Evolutionary conservation across 768 basidiomycete species (phyloP).

Genomic region (Wakefieldia striispora): DNA sequence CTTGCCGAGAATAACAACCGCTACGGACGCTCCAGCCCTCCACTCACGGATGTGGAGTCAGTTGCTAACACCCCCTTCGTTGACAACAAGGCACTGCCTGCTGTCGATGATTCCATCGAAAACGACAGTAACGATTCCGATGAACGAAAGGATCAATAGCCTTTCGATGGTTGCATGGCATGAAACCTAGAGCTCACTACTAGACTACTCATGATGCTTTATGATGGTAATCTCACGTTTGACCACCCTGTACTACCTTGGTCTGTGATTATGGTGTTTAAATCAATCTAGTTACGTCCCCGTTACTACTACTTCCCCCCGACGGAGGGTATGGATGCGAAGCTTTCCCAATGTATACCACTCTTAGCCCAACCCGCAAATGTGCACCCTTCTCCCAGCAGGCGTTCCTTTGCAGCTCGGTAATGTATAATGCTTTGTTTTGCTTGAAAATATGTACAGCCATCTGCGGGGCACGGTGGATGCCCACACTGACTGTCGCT

Average conservation of each 20-base stretch:
- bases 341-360: conserved; percentile 53
- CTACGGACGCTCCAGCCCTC: conserved; percentile 53
- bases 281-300: background rate
- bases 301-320: background rate
- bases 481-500: conserved; percentile 7
- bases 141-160: conserved; percentile 33
- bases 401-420: conserved; percentile 46
- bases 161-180: background rate
- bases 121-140: conserved; percentile 8
- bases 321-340: conserved; percentile 27
- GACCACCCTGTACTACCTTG: conserved; percentile 9
- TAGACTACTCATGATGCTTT: conserved; percentile 14
- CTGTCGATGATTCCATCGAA: conserved; percentile 16
- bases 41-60: conserved; percentile 42
- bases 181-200: conserved; percentile 8
- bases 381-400: conserved; percentile 43
- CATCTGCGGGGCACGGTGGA: conserved; percentile 12
- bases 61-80: conserved; percentile 35
- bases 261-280: background rate
- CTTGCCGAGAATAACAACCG: conserved; percentile 68
- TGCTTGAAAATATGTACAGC: conserved; percentile 42
- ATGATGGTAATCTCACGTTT: conserved; percentile 12
- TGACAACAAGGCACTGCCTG: conserved; percentile 21
- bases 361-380: conserved; percentile 66
- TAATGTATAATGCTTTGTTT: conserved; percentile 47